Base-by-base conservation (phyloP, 495 filamentous ascomycete species). In the Cairneyella variabilis region DNA sequence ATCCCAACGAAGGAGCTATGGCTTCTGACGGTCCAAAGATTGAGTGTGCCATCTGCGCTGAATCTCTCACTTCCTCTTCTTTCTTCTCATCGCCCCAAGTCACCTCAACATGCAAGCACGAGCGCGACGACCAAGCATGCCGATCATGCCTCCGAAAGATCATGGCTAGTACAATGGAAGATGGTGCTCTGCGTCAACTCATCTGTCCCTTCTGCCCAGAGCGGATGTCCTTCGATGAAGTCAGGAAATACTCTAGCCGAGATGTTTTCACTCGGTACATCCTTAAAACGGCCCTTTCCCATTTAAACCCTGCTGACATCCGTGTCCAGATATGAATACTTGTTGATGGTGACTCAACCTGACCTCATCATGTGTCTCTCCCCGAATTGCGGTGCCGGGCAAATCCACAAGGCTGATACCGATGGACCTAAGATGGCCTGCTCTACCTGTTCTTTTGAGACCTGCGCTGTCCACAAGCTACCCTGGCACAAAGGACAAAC, bases 401-500 rank as follows among this genome's bases (percentile, higher is more conserved):
- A 78, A 57, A 66, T 77, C 30, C 64, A 65, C 16, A 47, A 66
- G 3, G 6, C n/a, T 30, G 66, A 68, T 0, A 38, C 30, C 2
- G 59, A 51, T 0, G 71, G 71, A 51, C 54, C 68, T 0, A 66
- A 62, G 38, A 74, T 73, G 49, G 63, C 67, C 23, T 77, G 73
- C 45, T 25, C 63, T 6, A 66, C 56, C 0, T 79, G 76, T 41
- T 57, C 52, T 6, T 56, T 56, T 26, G 50, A 56, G 8, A 64
- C 70, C 32, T 80, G 75, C 45, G 62, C 72, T 20, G 59, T 51
- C 5, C 76, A 80, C 56, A 63, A 68, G 20, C 58, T 74, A 3
- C 66, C 68, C 2, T 76, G 75, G 74, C 77, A 80, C 43, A 62
- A 62, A 20, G 71, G 70, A 6, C 62, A 71, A 52, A 74, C 73